These are phyloP conservation scores for Sabuloglossum arenarium DNA, from an alignment of 495 filamentous ascomycete genomes.

Conservation along the genomic window DNA sequence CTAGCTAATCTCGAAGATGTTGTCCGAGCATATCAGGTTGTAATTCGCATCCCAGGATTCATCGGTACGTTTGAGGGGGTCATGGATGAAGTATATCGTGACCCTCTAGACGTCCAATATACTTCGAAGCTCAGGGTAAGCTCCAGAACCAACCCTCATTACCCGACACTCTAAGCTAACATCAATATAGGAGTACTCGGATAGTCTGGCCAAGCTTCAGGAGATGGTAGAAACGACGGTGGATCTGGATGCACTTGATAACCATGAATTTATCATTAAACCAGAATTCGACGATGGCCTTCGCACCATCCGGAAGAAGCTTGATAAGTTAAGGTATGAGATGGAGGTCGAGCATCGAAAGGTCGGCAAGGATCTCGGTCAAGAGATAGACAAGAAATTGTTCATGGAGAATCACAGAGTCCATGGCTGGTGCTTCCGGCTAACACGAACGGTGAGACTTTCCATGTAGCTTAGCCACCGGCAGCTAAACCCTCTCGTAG, in stretches of 20 bases:
- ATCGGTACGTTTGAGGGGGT: slow-evolving; percentile 74
- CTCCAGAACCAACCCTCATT: background rate
- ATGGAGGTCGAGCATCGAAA: slow-evolving; percentile 69
- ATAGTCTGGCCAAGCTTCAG: slow-evolving; percentile 66
- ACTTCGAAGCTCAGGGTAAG: slow-evolving; percentile 45
- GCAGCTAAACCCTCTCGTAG: slow-evolving; percentile 2
- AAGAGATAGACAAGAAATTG: slow-evolving; percentile 93
- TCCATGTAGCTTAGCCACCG: background rate
- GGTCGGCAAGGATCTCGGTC: slow-evolving; percentile 64
- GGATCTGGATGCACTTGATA: slow-evolving; percentile 84
- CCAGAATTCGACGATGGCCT: slow-evolving; percentile 90
- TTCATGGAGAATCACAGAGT: slow-evolving; percentile 92
- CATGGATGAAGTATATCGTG: slow-evolving; percentile 87
- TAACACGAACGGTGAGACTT: slow-evolving; percentile 44
- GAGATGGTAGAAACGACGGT: slow-evolving; percentile 99
- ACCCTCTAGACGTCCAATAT: slow-evolving; percentile 72
- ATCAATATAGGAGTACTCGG: slow-evolving; percentile 34
- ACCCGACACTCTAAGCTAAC: background rate
- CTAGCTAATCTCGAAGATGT: slow-evolving; percentile 89
- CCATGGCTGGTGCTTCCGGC: slow-evolving; percentile 90
- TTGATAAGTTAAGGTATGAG: slow-evolving; percentile 63
- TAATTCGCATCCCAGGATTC: slow-evolving; percentile 78
- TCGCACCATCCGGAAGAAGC: slow-evolving; percentile 67
- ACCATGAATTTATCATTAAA: slow-evolving; percentile 98
- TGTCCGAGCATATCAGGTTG: slow-evolving; percentile 82